Evolutionary conservation across 2,329 filamentous ascomycete genomes (phyloP).

Genomic region (Delphinella strobiligena): DNA sequence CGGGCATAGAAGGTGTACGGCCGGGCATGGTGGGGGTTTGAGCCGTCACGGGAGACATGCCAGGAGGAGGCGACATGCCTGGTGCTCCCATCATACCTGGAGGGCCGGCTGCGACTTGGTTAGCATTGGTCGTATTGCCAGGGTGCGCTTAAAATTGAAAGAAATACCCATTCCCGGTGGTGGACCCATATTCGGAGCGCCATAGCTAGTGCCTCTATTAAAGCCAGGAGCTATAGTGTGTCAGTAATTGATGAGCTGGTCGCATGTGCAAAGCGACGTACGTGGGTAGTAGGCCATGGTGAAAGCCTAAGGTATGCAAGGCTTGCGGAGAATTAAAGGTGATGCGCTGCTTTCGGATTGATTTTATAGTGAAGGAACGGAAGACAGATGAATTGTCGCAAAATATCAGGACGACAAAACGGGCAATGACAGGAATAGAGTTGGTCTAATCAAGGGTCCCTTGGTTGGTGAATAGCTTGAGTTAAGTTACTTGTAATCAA

Average conservation of each 20-base stretch:
- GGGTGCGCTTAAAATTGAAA: too few relatives aligned
- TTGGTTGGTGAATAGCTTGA: too few relatives aligned
- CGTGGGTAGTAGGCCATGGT: slow-evolving; percentile 21
- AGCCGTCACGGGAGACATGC: slow-evolving; percentile 53
- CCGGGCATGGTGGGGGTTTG: slow-evolving; percentile 47
- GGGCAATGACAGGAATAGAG: too few relatives aligned
- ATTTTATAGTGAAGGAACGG: too few relatives aligned
- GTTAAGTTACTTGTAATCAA: not conserved
- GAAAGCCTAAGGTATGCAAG: not conserved
- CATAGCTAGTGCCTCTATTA: slow-evolving; percentile 63
- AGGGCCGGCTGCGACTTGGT: too few relatives aligned
- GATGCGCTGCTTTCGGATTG: not conserved
- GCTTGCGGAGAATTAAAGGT: too few relatives aligned
- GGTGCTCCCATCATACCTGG: too few relatives aligned
- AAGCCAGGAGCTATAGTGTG: slow-evolving; percentile 33
- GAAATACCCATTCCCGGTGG: slow-evolving; percentile 71
- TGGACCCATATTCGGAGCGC: slow-evolving; percentile 56
- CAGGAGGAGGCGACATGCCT: slow-evolving; percentile 66
- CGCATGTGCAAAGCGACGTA: slow-evolving; percentile 7
- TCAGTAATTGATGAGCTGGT: not conserved
- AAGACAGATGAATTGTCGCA: too few relatives aligned
- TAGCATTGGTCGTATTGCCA: too few relatives aligned
- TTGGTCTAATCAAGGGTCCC: too few relatives aligned
- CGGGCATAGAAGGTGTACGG: slow-evolving; percentile 59
- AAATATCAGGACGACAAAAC: too few relatives aligned